Evolutionary conservation across 2,329 filamentous ascomycete species (phyloP), one percentile per base, ranked within the genome.

Genomic region (Dactylonectria estremocensis): DNA sequence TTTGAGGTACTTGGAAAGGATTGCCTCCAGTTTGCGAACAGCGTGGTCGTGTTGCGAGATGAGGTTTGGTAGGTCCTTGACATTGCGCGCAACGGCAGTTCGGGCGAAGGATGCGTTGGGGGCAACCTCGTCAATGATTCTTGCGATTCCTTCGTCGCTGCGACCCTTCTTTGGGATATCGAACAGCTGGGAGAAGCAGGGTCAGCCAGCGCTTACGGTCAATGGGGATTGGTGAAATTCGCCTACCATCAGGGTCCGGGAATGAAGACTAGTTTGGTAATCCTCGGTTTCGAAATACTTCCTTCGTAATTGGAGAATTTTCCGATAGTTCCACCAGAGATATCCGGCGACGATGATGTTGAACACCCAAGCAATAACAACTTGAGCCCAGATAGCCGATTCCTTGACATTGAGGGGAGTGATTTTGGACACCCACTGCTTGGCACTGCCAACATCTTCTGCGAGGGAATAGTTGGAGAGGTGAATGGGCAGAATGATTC

Each of bases 1-100:
- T 80, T 93, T 97, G 53, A 99, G 86, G 78, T 99, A 98, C 74
- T 93, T 97, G 43, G 96, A 93, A 61, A 99, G 83, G 4, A 97
- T 88, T 52, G 89, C 88, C 79, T 99, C 96, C 45, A 99, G 87
- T 72, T 94, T 87, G 54, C 93, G 90, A 37, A 99, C 96, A 0
- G 91, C 87, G 70, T 92, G 86, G 62, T 94, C 91, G 77, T 99
- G 95, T 77, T 97, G 88, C 66, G 92, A 90, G 69, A 99, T 96
- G 65, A 98, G 84, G 18, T 92, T 87, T 11, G 96, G 96, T 13
- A 99, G 86, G 45, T 95, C 91, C 80, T 95, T 97, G 69, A 98
- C 95, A 75, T 98, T 98, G 70, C 96, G 90, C 24, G 94, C 95
- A 74, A 98, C 92, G 11, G 93, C 92, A 20, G 92, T 94, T 69